A percentile compares a stretch with the other conserved stretches of the same genome.
phyloP scores from a whole-genome alignment of 2,329 filamentous ascomycete genomes.

The Metarhizium humberi region DNA sequence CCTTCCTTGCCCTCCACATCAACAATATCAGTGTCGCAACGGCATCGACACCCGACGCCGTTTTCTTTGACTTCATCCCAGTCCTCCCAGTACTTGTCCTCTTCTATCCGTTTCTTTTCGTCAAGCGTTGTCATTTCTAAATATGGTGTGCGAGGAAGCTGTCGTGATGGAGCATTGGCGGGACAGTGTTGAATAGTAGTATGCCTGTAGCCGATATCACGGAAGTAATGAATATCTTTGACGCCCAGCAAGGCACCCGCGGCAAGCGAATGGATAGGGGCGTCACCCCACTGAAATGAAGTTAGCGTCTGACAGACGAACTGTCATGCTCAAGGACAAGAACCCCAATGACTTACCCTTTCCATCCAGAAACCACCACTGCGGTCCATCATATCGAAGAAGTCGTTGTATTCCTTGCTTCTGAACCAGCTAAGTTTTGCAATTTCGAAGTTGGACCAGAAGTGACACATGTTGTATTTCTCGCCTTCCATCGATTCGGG shows the following conservation, averaged over 20 bases:
- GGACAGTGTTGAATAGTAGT: constrained; percentile 99
- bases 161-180: constrained; percentile 82
- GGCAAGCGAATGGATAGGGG: constrained; percentile 93
- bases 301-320: constrained; percentile 14
- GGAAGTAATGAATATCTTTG: constrained; percentile 93
- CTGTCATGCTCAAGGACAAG: not conserved
- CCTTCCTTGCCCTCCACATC: constrained; percentile 97
- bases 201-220: constrained; percentile 95
- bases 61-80: constrained; percentile 87
- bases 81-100: constrained; percentile 92
- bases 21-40: constrained; percentile 93
- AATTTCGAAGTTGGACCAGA: constrained; percentile 99
- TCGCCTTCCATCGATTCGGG: constrained; percentile 94
- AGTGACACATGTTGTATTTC: constrained; percentile 99
- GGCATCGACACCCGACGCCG: constrained; percentile 90
- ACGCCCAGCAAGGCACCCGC: constrained; percentile 78
- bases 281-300: constrained; percentile 80
- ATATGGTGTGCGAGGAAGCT: constrained; percentile 70
- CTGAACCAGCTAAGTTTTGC: constrained; percentile 91
- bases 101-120: constrained; percentile 75
- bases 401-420: constrained; percentile 94
- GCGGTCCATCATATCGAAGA: constrained; percentile 97
- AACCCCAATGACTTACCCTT: constrained; percentile 48
- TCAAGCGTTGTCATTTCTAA: constrained; percentile 74
- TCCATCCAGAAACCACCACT: constrained; percentile 99